Evolutionary conservation across 257 asterid species (phyloP), one percentile per base, ranked within the genome.

Genomic region (Capsicum chinense): DNA sequence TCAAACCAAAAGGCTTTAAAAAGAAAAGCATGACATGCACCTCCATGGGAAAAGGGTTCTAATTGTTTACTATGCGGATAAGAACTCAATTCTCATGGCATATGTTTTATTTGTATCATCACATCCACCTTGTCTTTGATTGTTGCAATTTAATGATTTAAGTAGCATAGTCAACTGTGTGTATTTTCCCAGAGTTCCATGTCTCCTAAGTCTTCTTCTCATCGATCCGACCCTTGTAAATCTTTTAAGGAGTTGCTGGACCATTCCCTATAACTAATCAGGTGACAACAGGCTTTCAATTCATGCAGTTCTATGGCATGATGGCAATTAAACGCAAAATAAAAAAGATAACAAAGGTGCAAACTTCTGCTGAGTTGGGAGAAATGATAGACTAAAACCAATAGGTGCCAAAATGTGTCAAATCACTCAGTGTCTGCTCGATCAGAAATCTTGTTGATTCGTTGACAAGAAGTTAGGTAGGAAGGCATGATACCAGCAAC

Each of bases 21-120:
- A 74, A 21, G 60, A 74, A 73, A 74, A 74, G n/a, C 81, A 76
- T 76, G 21, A 17, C 81, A 26, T 52, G 81, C 63, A 76, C 64
- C 48, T 54, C 63, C 63, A 76, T 52, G 81, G 54, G 26, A 76
- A 68, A 68, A 76, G 81, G 81, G 63, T 76, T 76, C 63, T 21
- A 52, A 54, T 52, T 76, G 59, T 26, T 52, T 52, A 14, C 58
- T 76, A 76, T 35, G 16, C 3, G 1, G 63, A 52, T 52, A 76
- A 76, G 63, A 76, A 76, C 15, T 76, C 63, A 66, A 54, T 52
- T 76, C 63, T 76, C 81, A 7, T 17, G 52, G 54, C 81, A 76
- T 52, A 13, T 26, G 64, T 26, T 26, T 26, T 52, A 76, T 76
- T 52, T 76, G 26, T 76, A 35, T 12, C 63, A 26, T 26, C 81